phyloP scores from a whole-genome alignment of 2,329 filamentous ascomycete species.

The Colletotrichum euphorbiae region DNA sequence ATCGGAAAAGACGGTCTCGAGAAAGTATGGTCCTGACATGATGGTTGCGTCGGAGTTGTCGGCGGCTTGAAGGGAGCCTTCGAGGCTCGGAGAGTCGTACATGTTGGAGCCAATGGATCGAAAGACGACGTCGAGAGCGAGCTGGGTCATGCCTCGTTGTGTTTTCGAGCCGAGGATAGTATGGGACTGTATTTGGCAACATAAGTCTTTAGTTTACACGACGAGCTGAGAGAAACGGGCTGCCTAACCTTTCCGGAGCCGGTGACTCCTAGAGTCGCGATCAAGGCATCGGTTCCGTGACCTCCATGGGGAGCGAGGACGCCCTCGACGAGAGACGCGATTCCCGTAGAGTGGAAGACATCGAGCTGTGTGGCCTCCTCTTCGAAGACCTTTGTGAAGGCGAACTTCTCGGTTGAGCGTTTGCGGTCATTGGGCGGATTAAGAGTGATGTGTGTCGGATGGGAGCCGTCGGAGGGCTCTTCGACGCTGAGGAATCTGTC shows the following conservation, averaged over 20 bases:
- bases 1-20: slow-evolving; percentile 83
- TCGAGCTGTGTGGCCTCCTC: slow-evolving; percentile 87
- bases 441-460: slow-evolving; percentile 77
- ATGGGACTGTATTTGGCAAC: slow-evolving; percentile 74
- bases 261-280: slow-evolving; percentile 93
- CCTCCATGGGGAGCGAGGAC: slow-evolving; percentile 79
- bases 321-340: slow-evolving; percentile 81
- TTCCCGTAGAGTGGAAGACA: slow-evolving; percentile 83
- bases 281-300: slow-evolving; percentile 86
- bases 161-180: slow-evolving; percentile 91
- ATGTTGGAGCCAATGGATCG: slow-evolving; percentile 80
- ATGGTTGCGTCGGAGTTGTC: slow-evolving; percentile 87
- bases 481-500: slow-evolving; percentile 88
- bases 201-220: not conserved
- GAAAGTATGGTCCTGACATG: slow-evolving; percentile 78
- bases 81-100: slow-evolving; percentile 69
- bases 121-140: slow-evolving; percentile 91
- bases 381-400: slow-evolving; percentile 93
- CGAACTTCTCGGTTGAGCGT: slow-evolving; percentile 91
- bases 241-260: slow-evolving; percentile 88
- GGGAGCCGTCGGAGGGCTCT: slow-evolving; percentile 55
- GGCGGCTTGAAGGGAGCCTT: slow-evolving; percentile 79
- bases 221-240: slow-evolving; percentile 6
- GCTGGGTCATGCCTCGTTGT: slow-evolving; percentile 90
- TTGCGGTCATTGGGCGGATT: slow-evolving; percentile 88